A percentile compares a stretch with the other conserved stretches of the same genome.
phyloP scores from a whole-genome alignment of 1,139 yeast species.

The Ashbya aceris region DNA sequence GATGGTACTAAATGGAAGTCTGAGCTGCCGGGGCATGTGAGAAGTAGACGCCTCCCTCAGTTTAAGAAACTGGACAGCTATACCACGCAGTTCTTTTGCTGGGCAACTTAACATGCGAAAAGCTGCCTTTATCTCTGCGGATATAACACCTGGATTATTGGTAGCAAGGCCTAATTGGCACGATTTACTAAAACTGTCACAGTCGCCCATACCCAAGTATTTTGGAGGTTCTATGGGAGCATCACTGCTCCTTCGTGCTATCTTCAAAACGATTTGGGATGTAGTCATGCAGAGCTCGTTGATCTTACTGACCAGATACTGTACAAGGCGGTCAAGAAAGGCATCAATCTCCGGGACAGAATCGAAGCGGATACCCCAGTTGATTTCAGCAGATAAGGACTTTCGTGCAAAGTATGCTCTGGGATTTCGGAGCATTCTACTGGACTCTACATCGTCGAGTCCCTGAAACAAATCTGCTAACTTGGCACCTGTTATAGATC shows the following conservation, averaged over 20 bases:
- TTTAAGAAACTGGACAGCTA: conserved; percentile 59
- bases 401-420: conserved; percentile 47
- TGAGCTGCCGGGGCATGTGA: conserved; percentile 34
- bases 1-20: conserved; percentile 32
- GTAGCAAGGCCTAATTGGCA: conserved; percentile 57
- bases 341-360: conserved; percentile 48
- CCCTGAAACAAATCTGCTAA: conserved; percentile 42
- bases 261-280: conserved; percentile 48
- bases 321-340: conserved; percentile 50
- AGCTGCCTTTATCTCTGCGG: conserved; percentile 50
- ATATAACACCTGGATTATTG: conserved; percentile 50
- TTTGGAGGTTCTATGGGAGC: conserved; percentile 75
- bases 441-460: conserved; percentile 39
- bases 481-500: conserved; percentile 61
- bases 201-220: conserved; percentile 73
- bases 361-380: conserved; percentile 80
- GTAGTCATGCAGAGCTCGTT: conserved; percentile 42
- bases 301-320: conserved; percentile 52
- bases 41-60: conserved; percentile 31
- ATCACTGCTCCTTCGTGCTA: conserved; percentile 52
- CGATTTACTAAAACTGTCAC: conserved; percentile 55
- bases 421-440: conserved; percentile 31
- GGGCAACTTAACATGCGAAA: conserved; percentile 51
- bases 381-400: conserved; percentile 79
- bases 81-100: conserved; percentile 65